phyloP scores from a whole-genome alignment of 2,329 filamentous ascomycete species.

The Paecilomyces variotii region DNA sequence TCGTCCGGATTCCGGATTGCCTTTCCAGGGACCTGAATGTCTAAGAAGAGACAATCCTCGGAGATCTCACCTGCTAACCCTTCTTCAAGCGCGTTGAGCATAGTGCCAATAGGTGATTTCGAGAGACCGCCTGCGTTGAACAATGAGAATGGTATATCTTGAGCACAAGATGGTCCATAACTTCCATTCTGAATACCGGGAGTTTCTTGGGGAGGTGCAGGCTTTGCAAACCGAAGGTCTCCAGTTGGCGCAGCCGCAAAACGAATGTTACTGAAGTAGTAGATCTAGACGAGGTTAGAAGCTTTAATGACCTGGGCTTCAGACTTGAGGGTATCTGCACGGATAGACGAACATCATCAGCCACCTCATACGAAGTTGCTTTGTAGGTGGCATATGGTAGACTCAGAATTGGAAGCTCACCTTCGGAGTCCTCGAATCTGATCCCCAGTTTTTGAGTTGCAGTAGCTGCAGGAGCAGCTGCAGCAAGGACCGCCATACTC shows the following conservation, averaged over 20 bases:
- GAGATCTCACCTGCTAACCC: constrained; percentile 6
- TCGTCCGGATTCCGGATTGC: constrained; percentile 27
- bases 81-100: constrained; percentile 1
- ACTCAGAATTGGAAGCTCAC: constrained; percentile 19
- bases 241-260: constrained; percentile 38
- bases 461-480: background rate
- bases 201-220: constrained; percentile 27
- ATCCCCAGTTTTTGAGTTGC: background rate
- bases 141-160: constrained; percentile 23
- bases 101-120: constrained; percentile 1
- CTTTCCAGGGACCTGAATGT: constrained; percentile 41
- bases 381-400: constrained; percentile 27
- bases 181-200: constrained; percentile 22
- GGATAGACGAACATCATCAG: constrained; percentile 16
- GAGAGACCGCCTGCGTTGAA: constrained; percentile 16
- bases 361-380: constrained; percentile 20
- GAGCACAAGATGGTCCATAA: constrained; percentile 24
- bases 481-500: background rate
- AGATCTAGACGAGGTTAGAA: constrained; percentile 15
- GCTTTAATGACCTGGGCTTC: background rate
- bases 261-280: constrained; percentile 37
- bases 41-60: constrained; percentile 46
- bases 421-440: background rate
- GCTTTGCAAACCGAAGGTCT: constrained; percentile 34
- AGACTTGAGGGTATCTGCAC: background rate